These are phyloP conservation scores for Chloranthus sessilifolius DNA, from an alignment of 164 flowering plant species.

Conservation along the genomic window DNA sequence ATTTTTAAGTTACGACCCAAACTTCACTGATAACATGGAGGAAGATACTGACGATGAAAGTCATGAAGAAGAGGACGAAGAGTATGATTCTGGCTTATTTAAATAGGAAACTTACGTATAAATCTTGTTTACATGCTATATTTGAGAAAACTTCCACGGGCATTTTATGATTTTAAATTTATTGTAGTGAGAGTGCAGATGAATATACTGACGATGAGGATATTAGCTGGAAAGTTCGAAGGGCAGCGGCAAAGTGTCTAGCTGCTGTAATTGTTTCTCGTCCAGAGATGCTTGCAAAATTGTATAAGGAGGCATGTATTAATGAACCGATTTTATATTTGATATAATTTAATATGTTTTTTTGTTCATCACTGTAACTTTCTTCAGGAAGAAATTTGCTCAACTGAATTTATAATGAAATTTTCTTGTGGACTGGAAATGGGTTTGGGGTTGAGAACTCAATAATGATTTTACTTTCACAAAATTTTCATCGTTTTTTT, in stretches of 20 bases:
- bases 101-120: not conserved
- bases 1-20: slow-evolving; percentile 91
- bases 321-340: not conserved
- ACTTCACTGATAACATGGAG: slow-evolving; percentile 97
- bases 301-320: slow-evolving; percentile 69
- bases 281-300: slow-evolving; percentile 85
- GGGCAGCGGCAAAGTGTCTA: slow-evolving; percentile 97
- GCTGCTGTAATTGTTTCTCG: slow-evolving; percentile 97
- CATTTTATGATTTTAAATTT: slow-evolving; percentile 6
- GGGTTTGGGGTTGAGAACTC: too few species aligned
- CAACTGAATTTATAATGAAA: too few species aligned
- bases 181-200: slow-evolving; percentile 82
- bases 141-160: not conserved
- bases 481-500: too few species aligned
- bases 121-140: not conserved
- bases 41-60: slow-evolving; percentile 92
- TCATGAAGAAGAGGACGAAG: slow-evolving; percentile 90
- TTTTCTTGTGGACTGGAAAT: too few species aligned
- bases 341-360: not conserved
- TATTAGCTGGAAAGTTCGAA: slow-evolving; percentile 96
- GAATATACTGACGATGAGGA: slow-evolving; percentile 99
- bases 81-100: slow-evolving; percentile 46
- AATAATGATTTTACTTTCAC: too few species aligned
- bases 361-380: not conserved
- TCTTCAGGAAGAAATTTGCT: too few species aligned